Evolutionary conservation across 139 green algal genomes (phyloP).

Genomic region (Raphidocelis subcapitata): DNA sequence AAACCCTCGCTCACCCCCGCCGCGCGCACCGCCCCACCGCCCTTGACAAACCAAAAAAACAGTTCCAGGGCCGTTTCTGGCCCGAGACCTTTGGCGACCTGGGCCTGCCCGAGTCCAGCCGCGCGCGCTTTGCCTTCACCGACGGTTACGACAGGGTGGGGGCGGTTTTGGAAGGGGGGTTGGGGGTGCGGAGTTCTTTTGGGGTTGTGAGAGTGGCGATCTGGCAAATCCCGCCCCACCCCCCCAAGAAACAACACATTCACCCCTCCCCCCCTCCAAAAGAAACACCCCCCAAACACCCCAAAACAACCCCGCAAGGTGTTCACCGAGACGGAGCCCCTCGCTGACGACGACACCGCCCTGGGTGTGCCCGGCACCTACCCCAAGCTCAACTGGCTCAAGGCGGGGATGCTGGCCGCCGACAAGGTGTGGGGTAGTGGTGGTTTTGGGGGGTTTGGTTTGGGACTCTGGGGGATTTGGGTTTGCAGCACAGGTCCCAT

Average conservation of each 20-base stretch:
- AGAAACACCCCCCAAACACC: no score
- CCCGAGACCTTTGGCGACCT: conserved; percentile 73
- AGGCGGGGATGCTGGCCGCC: conserved; percentile 81
- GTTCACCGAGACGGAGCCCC: conserved; percentile 55
- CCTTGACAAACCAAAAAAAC: no score
- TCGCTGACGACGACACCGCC: conserved; percentile 61
- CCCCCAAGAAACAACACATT: no score
- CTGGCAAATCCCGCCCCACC: no score
- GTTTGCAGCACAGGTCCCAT: no score
- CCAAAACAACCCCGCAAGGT: conserved; percentile 42
- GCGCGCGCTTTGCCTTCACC: conserved; percentile 74
- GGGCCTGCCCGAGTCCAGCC: conserved; percentile 61
- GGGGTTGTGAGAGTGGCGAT: no score
- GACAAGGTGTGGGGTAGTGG: conserved; percentile 68
- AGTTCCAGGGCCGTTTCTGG: conserved; percentile 90
- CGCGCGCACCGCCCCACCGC: no score
- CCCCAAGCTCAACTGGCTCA: conserved; percentile 97
- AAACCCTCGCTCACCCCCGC: no score
- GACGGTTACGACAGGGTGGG: conserved; percentile 87
- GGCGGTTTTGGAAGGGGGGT: conserved; percentile 4
- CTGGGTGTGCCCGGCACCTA: conserved; percentile 43
- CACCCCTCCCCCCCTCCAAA: no score
- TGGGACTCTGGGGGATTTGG: no score
- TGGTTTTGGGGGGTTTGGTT: no score
- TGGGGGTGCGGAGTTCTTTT: no score